phyloP scores from a whole-genome alignment of 2,329 filamentous ascomycete species.

The Passalora sequoiae region DNA sequence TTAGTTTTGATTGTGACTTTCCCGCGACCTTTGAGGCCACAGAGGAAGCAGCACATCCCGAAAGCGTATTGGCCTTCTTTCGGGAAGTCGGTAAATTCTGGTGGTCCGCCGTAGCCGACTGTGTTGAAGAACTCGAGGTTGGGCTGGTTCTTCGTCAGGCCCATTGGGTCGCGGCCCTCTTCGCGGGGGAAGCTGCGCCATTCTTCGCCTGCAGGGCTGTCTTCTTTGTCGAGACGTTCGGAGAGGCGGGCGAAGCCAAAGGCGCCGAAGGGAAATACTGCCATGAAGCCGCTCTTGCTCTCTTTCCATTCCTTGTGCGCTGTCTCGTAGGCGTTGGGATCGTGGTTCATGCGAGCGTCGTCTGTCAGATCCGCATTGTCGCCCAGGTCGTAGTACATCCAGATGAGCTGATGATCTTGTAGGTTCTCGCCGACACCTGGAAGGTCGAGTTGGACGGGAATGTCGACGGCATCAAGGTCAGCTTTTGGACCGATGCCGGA shows the following conservation, averaged over 20 bases:
- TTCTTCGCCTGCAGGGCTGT: constrained; percentile 36
- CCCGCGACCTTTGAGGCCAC: constrained; percentile 54
- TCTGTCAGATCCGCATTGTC: constrained; percentile 48
- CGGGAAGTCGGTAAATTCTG: constrained; percentile 53
- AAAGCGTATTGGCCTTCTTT: constrained; percentile 53
- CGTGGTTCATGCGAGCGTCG: constrained; percentile 55
- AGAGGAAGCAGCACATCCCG: constrained; percentile 54
- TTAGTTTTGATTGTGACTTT: constrained; percentile 48
- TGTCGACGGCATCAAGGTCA: constrained; percentile 39
- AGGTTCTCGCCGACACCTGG: constrained; percentile 50
- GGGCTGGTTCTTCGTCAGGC: constrained; percentile 51
- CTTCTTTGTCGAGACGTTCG: constrained; percentile 48
- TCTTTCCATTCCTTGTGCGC: constrained; percentile 54
- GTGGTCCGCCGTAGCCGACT: constrained; percentile 57
- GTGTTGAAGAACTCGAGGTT: constrained; percentile 61
- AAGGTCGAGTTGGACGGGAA: constrained; percentile 44
- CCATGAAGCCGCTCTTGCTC: constrained; percentile 54
- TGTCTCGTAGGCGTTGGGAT: constrained; percentile 44
- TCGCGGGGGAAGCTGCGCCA: constrained; percentile 47
- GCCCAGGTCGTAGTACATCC: constrained; percentile 58
- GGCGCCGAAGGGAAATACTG: constrained; percentile 58
- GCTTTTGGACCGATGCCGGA: constrained; percentile 50
- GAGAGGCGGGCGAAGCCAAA: constrained; percentile 60
- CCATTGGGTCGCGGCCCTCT: constrained; percentile 59
- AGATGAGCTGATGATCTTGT: constrained; percentile 36